phyloP scores from a whole-genome alignment of 768 basidiomycete genomes.

The Suillus paluster region DNA sequence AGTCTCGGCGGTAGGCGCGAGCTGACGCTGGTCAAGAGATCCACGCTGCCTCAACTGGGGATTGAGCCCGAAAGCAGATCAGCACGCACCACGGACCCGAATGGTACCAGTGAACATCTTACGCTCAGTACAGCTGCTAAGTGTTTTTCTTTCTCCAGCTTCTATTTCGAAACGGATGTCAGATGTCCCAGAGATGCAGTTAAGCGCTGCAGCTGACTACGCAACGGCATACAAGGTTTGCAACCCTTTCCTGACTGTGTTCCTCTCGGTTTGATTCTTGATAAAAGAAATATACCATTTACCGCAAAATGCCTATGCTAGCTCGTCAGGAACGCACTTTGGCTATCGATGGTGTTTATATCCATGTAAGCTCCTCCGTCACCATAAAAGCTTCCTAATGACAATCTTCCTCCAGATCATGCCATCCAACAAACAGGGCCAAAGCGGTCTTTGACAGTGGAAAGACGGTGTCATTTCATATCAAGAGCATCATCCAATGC shows the following conservation, averaged over 20 bases:
- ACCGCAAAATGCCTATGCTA: conserved; percentile 93
- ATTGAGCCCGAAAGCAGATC: conserved; percentile 68
- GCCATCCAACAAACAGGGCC: conserved; percentile 77
- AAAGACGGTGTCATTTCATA: conserved; percentile 91
- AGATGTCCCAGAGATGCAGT: conserved; percentile 60
- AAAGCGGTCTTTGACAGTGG: conserved; percentile 87
- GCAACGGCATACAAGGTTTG: conserved; percentile 85
- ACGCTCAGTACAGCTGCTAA: conserved; percentile 4
- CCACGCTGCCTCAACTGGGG: conserved; percentile 73
- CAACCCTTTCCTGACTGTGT: background rate
- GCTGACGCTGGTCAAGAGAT: conserved; percentile 78
- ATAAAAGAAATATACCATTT: conserved; percentile 83
- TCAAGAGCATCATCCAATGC: conserved; percentile 83
- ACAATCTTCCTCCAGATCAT: conserved; percentile 63
- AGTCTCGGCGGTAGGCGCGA: no score
- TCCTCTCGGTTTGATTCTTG: background rate
- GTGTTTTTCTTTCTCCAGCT: conserved; percentile 47
- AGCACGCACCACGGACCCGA: conserved; percentile 86
- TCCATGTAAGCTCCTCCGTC: conserved; percentile 61
- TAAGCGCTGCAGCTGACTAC: conserved; percentile 72
- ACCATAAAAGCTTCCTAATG: background rate
- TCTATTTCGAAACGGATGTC: conserved; percentile 93
- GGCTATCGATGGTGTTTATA: conserved; percentile 94
- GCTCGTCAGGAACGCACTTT: conserved; percentile 90
- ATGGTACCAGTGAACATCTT: conserved; percentile 53